Evolutionary conservation across 2,329 filamentous ascomycete species (phyloP).

Genomic region (Talaromyces verruculosus): DNA sequence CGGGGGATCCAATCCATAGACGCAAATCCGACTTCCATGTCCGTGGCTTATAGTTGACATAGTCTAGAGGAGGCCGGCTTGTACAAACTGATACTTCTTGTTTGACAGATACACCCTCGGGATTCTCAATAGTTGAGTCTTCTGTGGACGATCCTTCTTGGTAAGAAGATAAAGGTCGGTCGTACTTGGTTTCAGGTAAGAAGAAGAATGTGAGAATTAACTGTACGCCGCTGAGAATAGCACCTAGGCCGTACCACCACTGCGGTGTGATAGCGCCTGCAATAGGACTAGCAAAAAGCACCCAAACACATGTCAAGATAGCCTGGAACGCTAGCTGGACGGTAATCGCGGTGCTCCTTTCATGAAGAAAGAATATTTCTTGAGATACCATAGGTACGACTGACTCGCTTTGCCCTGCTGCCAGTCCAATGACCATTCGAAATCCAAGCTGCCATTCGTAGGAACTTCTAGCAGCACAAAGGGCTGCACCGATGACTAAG

Average conservation of each 20-base stretch:
- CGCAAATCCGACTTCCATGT: slow-evolving; percentile 39
- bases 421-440: slow-evolving; percentile 42
- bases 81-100: slow-evolving; percentile 6
- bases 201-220: slow-evolving; percentile 41
- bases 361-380: slow-evolving; percentile 49
- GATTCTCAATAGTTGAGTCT: slow-evolving; percentile 22
- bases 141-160: slow-evolving; percentile 32
- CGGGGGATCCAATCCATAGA: slow-evolving; percentile 41
- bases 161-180: slow-evolving; percentile 39
- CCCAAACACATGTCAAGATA: slow-evolving; percentile 40
- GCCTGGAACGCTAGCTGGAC: slow-evolving; percentile 46
- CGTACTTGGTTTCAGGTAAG: slow-evolving; percentile 48
- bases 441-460: slow-evolving; percentile 42
- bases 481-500: slow-evolving; percentile 30
- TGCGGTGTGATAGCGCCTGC: slow-evolving; percentile 42
- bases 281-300: slow-evolving; percentile 46
- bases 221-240: slow-evolving; percentile 35
- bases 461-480: slow-evolving; percentile 31
- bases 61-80: slow-evolving; percentile 34
- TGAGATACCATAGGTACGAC: slow-evolving; percentile 45
- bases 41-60: slow-evolving; percentile 37
- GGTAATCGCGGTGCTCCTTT: slow-evolving; percentile 43
- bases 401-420: slow-evolving; percentile 47
- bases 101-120: slow-evolving; percentile 23
- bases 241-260: slow-evolving; percentile 48